Base-by-base conservation (phyloP, 1,139 yeast species). In the Yamadazyma diospyri region DNA sequence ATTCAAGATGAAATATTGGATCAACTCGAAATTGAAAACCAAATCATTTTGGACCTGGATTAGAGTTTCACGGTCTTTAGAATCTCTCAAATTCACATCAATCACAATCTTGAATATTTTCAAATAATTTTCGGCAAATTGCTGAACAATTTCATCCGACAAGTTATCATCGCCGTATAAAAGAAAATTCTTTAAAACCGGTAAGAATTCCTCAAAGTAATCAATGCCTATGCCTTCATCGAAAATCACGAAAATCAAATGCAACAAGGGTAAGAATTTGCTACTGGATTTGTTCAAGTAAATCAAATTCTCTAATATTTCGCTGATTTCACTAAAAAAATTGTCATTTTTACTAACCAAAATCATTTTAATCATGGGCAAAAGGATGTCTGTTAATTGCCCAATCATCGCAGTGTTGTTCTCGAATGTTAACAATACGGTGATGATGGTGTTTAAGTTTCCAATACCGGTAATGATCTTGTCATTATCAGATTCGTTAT, bases 391-490 rank as follows among this genome's bases (percentile, higher is more conserved):
- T 50, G 88, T 96, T 35, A 92, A 68, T 50, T 73, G 72, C 30
- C 66, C 59, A 27, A 89, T 65, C 11, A 85, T 72, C 17, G 78
- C 87, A 16, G 67, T 66, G 2, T 95, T 81, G 50, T 82, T 84
- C 55, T 92, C 97, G 56, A 92, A 80, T 9, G 95, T 84, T 38
- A 88, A 59, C 32, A 92, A 61, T n/a, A 92, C 82, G 1, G 96
- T 87, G 32, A 87, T 80, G 67, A 89, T 77, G 2, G 97, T 89
- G 47, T 84, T 87, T 46, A 92, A 64, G 19, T 88, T 72, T 21
- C 97, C 97, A 30, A 85, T 61, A 0, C 94, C 96, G 1, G 96
- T 89, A 73, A 85, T 79, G 20, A 83, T 79, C 57, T 89, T 92
- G 43, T 87, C 96, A 19, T 80, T 76, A 40, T 71, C 64, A 34